These are phyloP conservation scores for Picea glauca DNA, from an alignment of 75 land plant genomes.

Conservation along the genomic window DNA sequence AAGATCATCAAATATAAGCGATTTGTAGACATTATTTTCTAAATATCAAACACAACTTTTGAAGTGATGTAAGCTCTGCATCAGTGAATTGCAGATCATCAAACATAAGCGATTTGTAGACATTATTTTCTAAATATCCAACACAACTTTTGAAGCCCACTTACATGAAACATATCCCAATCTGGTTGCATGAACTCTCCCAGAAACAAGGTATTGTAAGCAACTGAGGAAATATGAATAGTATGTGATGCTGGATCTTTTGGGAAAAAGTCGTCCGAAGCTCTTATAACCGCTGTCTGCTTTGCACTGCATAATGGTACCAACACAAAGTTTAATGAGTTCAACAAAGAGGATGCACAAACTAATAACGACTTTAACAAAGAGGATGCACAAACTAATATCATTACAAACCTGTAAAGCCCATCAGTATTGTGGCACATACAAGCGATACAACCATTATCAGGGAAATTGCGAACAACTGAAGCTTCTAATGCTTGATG, in stretches of 20 bases:
- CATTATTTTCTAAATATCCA: not conserved
- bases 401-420: conserved; percentile 26
- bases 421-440: conserved; percentile 91
- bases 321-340: not conserved
- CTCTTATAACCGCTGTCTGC: conserved; percentile 53
- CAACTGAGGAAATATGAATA: conserved; percentile 83
- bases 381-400: too few relatives aligned
- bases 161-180: conserved; percentile 91
- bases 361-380: too few relatives aligned
- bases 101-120: not conserved
- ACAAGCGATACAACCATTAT: conserved; percentile 81
- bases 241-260: conserved; percentile 86
- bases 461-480: conserved; percentile 66
- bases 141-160: not conserved
- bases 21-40: not conserved
- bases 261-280: conserved; percentile 87
- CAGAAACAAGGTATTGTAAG: conserved; percentile 75
- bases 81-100: not conserved
- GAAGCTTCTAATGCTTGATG: conserved; percentile 81
- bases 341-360: too few relatives aligned
- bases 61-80: conserved; percentile 64
- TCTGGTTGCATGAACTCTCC: conserved; percentile 90
- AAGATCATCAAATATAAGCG: not conserved
- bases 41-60: not conserved
- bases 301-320: conserved; percentile 43